These are phyloP conservation scores for Rhizomucor miehei DNA, from an alignment of 371 early-diverging fungal genomes.

Conservation along the genomic window DNA sequence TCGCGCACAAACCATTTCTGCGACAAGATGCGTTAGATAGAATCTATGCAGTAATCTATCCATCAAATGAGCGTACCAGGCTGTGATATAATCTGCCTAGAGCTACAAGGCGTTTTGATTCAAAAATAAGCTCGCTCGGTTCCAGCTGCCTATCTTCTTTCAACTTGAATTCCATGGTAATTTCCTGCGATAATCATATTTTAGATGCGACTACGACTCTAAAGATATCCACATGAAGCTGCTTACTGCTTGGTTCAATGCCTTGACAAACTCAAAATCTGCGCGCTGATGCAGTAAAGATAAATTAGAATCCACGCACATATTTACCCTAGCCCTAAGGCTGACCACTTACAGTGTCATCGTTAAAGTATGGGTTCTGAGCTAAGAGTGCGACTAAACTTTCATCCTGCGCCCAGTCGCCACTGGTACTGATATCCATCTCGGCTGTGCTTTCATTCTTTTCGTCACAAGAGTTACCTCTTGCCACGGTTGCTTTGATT, in stretches of 20 bases:
- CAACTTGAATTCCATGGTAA: slow-evolving; percentile 69
- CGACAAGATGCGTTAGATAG: background rate
- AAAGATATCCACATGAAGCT: too few relatives aligned
- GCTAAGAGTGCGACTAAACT: slow-evolving; percentile 63
- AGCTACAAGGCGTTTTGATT: slow-evolving; percentile 68
- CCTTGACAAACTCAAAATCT: slow-evolving; percentile 32
- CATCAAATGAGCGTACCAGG: slow-evolving; percentile 53
- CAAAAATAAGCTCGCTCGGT: slow-evolving; percentile 81
- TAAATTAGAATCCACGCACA: slow-evolving; percentile 2
- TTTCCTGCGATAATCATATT: slow-evolving; percentile 61
- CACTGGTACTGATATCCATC: slow-evolving; percentile 54
- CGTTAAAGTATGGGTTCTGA: slow-evolving; percentile 61
- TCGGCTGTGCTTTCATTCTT: slow-evolving; percentile 35
- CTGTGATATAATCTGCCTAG: slow-evolving; percentile 81
- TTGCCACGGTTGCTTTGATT: slow-evolving; percentile 50
- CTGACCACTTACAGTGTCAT: slow-evolving; percentile 30
- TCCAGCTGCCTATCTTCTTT: slow-evolving; percentile 79
- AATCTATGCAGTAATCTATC: slow-evolving; percentile 1
- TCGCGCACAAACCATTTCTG: slow-evolving; percentile 72
- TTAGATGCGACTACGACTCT: background rate
- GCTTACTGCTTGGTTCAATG: slow-evolving; percentile 45
- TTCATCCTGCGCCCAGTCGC: slow-evolving; percentile 80
- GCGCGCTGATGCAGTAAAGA: slow-evolving; percentile 21
- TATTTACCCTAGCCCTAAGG: too few relatives aligned
- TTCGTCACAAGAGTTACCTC: slow-evolving; percentile 39